These are phyloP conservation scores for Phytophthora capsici DNA, from an alignment of 352 stramenopile genomes.

Conservation along the genomic window DNA sequence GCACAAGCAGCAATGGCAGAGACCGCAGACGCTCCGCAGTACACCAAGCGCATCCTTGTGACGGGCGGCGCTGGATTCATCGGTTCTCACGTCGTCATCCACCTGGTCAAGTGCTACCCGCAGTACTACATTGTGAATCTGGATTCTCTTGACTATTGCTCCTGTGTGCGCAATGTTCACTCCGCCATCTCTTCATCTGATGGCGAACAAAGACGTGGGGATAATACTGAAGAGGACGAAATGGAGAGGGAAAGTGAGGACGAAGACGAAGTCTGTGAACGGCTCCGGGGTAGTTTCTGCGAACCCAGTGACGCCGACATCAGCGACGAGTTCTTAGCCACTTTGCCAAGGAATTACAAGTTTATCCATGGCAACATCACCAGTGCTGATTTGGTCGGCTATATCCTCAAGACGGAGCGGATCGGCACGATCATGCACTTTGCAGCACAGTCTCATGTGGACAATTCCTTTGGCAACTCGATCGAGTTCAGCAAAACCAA, in stretches of 20 bases:
- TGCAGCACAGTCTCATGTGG: constrained; percentile 97
- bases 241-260: constrained; percentile 30
- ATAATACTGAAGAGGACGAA: constrained; percentile 30
- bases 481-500: constrained; percentile 99
- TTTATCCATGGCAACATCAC: constrained; percentile 98
- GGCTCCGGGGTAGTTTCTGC: constrained; percentile 66
- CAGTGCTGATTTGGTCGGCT: constrained; percentile 93
- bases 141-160: constrained; percentile 91
- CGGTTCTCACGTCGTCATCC: constrained; percentile 96
- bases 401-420: constrained; percentile 93
- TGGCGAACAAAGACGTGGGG: constrained; percentile 1
- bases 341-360: constrained; percentile 86
- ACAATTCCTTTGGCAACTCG: constrained; percentile 99
- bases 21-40: constrained; percentile 3
- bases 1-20: constrained; percentile 12
- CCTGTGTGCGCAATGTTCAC: constrained; percentile 75
- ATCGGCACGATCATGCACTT: constrained; percentile 99
- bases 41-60: constrained; percentile 95
- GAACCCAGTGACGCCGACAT: constrained; percentile 45
- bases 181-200: constrained; percentile 45
- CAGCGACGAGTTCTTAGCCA: constrained; percentile 29
- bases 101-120: constrained; percentile 96
- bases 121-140: constrained; percentile 98
- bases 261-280: constrained; percentile 45
- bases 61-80: constrained; percentile 98